Conservation (phyloP, 2,329 filamentous ascomycete species). For the Sporothrix pallida region DNA sequence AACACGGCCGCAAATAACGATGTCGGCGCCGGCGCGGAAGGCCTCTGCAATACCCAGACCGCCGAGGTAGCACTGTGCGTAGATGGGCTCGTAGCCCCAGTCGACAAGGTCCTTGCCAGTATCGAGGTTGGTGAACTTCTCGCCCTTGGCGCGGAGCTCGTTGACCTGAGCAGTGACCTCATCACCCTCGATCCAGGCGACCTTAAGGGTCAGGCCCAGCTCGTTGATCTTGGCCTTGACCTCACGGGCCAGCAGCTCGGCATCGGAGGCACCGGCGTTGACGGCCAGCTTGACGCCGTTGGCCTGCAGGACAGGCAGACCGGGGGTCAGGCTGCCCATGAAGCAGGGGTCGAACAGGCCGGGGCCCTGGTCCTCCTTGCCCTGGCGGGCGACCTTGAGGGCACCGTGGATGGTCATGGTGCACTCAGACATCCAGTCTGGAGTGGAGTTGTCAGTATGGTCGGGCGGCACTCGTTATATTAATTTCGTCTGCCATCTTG, state of each 20-base stretch:
- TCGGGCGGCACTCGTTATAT: too few species aligned
- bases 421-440: slow-evolving; percentile 45
- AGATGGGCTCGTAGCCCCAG: slow-evolving; percentile 37
- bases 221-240: slow-evolving; percentile 38
- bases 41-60: slow-evolving; percentile 48
- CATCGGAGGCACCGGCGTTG: slow-evolving; percentile 45
- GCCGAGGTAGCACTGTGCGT: slow-evolving; percentile 49
- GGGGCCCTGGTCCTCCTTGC: slow-evolving; percentile 29
- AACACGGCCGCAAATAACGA: slow-evolving; percentile 49
- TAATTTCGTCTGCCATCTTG: too few species aligned
- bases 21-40: slow-evolving; percentile 45
- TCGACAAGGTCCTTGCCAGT: slow-evolving; percentile 34
- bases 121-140: slow-evolving; percentile 36
- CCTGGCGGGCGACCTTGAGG: slow-evolving; percentile 41
- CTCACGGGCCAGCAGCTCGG: slow-evolving; percentile 37
- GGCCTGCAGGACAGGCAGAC: slow-evolving; percentile 40
- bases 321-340: slow-evolving; percentile 44
- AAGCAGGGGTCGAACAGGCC: slow-evolving; percentile 44
- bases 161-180: slow-evolving; percentile 41
- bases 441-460: too few species aligned
- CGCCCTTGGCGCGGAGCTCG: slow-evolving; percentile 35
- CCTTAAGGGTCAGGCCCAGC: slow-evolving; percentile 42
- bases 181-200: slow-evolving; percentile 45
- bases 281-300: slow-evolving; percentile 44
- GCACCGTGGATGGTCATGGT: slow-evolving; percentile 45